Base-by-base conservation (phyloP, 176 grass and related monocot species). In the Canna indica region DNA sequence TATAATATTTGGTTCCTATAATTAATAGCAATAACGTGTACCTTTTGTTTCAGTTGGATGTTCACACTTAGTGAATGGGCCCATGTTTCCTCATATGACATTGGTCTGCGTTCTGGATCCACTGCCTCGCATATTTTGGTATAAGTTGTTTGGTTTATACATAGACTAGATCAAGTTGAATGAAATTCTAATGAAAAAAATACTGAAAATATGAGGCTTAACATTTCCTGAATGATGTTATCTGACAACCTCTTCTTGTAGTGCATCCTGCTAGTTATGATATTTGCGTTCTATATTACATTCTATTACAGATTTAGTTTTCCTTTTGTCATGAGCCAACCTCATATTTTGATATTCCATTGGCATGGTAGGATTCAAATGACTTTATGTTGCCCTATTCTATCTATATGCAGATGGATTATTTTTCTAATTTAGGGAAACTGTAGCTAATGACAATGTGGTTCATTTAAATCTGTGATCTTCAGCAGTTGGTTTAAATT, bases 31-130 rank as follows among this genome's bases (percentile, higher is more conserved):
- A 42, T 44, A 28, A 22, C 20, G 6, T 15, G 10, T 12, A 20
- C 29, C 18, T 34, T 53, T 53, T 61, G 71, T 20, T 81, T 46
- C 80, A 99, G 94, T 52, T 93, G 89, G 94, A 92, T 93, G 86
- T 99, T 99, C 83, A 93, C 93, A 80, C 80, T 99, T 67, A 99
- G 89, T 73, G 94, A 99, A 41, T 99, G 94, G 89, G 84, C 80
- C 41, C 87, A 93, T 87, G 70, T 82, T 79, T 90, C 94, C 13
- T 85, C 84, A 3, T 99, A 99, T 72, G 89, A 90, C 82, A 80
- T 99, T 99, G 94, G 94, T 68, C 85, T 93, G 80, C 74, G 52
- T 17, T 83, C 88, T 47, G 94, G 94, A 60, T 99, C 94, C 68
- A 80, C 82, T 80, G 86, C 89, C 33, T 83, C 94, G 1, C 84